Evolutionary conservation across 2,329 filamentous ascomycete species (phyloP).

Genomic region (Paradendryphiella salina): DNA sequence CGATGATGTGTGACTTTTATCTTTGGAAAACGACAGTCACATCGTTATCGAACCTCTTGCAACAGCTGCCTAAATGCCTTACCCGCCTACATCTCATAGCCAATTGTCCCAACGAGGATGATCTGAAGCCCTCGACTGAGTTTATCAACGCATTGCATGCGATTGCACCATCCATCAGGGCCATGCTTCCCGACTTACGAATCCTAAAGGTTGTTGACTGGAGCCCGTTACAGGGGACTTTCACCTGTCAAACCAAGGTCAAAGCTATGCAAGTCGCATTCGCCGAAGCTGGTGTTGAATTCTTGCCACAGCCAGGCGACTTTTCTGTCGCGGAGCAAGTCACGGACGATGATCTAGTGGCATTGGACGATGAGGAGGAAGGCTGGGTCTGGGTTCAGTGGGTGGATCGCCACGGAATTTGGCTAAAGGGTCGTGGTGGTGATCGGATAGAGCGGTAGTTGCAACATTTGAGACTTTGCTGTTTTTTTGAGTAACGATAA

Average conservation of each 20-base stretch:
- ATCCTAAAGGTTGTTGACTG: slow-evolving; percentile 2
- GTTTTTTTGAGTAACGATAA: too few relatives aligned
- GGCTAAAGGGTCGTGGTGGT: background rate
- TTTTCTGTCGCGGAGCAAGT: background rate
- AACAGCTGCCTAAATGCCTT: slow-evolving; percentile 3
- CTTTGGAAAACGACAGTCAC: background rate
- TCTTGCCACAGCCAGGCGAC: background rate
- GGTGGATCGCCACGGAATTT: background rate
- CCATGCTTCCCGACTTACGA: background rate
- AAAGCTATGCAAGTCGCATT: background rate
- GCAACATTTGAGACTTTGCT: too few relatives aligned
- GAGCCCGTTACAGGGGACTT: slow-evolving; percentile 5
- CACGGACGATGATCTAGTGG: background rate
- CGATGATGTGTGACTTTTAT: background rate
- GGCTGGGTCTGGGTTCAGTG: slow-evolving; percentile 7
- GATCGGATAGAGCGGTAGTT: background rate
- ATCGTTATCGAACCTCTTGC: background rate
- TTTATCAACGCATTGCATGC: background rate
- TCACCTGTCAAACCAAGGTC: slow-evolving; percentile 5
- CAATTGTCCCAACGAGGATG: background rate
- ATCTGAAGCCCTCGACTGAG: background rate
- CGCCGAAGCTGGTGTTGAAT: background rate
- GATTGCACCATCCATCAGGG: background rate
- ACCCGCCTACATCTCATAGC: slow-evolving; percentile 2
- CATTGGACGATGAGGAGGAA: background rate